Conservation (phyloP, 495 filamentous ascomycete genomes). For the Aspergillus diversus region DNA sequence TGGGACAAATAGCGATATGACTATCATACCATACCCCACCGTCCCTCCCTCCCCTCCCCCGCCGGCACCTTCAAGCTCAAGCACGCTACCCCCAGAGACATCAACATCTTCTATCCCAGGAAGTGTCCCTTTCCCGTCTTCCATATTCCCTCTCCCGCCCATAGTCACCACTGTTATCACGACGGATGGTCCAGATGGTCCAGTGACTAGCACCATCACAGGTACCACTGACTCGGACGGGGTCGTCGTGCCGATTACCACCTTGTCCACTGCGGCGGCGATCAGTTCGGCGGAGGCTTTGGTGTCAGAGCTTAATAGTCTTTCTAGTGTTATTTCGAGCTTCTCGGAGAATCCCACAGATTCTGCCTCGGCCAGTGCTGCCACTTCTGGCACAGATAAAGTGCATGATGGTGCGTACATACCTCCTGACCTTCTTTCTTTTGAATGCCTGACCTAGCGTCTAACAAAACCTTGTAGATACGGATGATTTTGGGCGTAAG, state of each 20-base stretch:
- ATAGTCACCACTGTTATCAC: background rate
- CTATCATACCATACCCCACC: background rate
- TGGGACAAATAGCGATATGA: background rate
- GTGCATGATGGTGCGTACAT: background rate
- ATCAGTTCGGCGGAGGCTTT: background rate
- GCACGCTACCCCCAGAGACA: background rate
- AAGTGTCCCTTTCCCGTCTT: background rate
- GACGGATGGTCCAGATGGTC: background rate
- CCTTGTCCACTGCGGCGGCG: background rate
- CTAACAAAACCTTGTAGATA: background rate
- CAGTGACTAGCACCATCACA: constrained; percentile 2
- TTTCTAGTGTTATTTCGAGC: background rate
- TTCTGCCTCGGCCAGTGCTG: background rate
- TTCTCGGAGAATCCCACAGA: background rate
- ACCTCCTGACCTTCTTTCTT: background rate
- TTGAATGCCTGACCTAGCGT: background rate
- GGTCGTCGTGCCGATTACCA: background rate
- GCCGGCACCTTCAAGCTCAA: background rate
- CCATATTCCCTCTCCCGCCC: background rate
- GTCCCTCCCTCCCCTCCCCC: background rate
- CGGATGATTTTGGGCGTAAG: background rate
- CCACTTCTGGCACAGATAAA: background rate
- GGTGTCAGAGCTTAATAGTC: background rate
- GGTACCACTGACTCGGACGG: background rate
- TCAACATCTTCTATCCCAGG: background rate